These are phyloP conservation scores for Saccharomyces pastorianus DNA, from an alignment of 1,139 yeast genomes.

Conservation along the genomic window DNA sequence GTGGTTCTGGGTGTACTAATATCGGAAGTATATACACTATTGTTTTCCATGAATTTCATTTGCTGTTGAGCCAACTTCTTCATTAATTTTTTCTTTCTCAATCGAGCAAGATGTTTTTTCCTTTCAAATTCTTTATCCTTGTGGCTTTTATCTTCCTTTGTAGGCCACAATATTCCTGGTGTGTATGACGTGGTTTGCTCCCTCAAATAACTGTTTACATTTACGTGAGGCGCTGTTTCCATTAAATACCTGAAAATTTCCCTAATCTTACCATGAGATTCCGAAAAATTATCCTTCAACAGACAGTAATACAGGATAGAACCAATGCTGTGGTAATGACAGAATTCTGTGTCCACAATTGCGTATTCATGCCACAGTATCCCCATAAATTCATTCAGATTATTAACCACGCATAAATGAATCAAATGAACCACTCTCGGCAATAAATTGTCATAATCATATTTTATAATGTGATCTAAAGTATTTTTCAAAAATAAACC, in stretches of 20 bases:
- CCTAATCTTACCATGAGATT: conserved; percentile 46
- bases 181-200: conserved; percentile 33
- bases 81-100: conserved; percentile 63
- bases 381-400: conserved; percentile 22
- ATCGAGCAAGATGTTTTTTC: conserved; percentile 62
- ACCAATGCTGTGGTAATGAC: conserved; percentile 38
- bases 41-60: conserved; percentile 52
- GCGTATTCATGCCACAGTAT: conserved; percentile 33
- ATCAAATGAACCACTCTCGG: conserved; percentile 59
- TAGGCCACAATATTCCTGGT: conserved; percentile 20
- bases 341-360: conserved; percentile 35
- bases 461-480: conserved; percentile 37
- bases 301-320: conserved; percentile 40
- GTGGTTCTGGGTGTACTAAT: conserved; percentile 34
- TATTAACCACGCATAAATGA: conserved; percentile 44
- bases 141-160: conserved; percentile 12
- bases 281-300: conserved; percentile 35
- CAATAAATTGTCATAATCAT: conserved; percentile 47
- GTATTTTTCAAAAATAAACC: conserved; percentile 45
- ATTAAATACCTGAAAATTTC: conserved; percentile 42
- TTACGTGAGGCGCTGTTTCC: conserved; percentile 27
- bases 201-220: conserved; percentile 25
- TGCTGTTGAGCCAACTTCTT: conserved; percentile 78
- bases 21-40: conserved; percentile 30
- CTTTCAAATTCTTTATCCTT: conserved; percentile 42